Conservation (phyloP, 306 rosid species). For the Macrotyloma uniflorum region DNA sequence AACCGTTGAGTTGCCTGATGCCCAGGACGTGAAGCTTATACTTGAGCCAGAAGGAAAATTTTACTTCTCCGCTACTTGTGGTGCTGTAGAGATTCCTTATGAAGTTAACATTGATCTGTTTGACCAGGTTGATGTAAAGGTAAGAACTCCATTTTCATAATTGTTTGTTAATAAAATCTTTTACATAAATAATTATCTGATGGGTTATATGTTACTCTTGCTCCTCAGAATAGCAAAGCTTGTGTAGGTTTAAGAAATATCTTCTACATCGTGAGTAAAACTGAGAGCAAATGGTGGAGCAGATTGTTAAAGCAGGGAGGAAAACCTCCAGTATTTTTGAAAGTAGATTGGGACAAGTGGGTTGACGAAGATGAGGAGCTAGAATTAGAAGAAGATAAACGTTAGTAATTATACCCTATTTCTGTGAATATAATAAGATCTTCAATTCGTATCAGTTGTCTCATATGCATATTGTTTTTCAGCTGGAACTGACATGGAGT, state of each 20-base stretch:
- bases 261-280: slow-evolving; percentile 56
- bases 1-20: slow-evolving; percentile 71
- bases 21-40: slow-evolving; percentile 65
- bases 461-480: slow-evolving; percentile 37
- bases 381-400: slow-evolving; percentile 42
- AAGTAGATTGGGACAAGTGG: slow-evolving; percentile 90
- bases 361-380: slow-evolving; percentile 78
- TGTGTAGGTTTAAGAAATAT: slow-evolving; percentile 62
- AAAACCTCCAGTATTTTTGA: slow-evolving; percentile 63
- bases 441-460: slow-evolving; percentile 27
- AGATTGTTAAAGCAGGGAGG: slow-evolving; percentile 67
- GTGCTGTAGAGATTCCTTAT: slow-evolving; percentile 55
- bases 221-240: slow-evolving; percentile 63
- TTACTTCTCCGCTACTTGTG: slow-evolving; percentile 61
- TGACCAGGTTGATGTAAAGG: slow-evolving; percentile 60
- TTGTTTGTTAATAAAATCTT: slow-evolving; percentile 3
- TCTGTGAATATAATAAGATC: slow-evolving; percentile 8
- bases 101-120: slow-evolving; percentile 65
- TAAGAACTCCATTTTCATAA: slow-evolving; percentile 22
- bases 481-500: slow-evolving; percentile 60
- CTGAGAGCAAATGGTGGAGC: slow-evolving; percentile 72
- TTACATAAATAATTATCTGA: not conserved
- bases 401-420: slow-evolving; percentile 39
- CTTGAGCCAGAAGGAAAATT: slow-evolving; percentile 77
- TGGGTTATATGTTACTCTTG: slow-evolving; percentile 6